Evolutionary conservation across 805 yeast species (phyloP), one percentile per base, ranked within the genome.

Genomic region (Hanseniaspora valbyensis): DNA sequence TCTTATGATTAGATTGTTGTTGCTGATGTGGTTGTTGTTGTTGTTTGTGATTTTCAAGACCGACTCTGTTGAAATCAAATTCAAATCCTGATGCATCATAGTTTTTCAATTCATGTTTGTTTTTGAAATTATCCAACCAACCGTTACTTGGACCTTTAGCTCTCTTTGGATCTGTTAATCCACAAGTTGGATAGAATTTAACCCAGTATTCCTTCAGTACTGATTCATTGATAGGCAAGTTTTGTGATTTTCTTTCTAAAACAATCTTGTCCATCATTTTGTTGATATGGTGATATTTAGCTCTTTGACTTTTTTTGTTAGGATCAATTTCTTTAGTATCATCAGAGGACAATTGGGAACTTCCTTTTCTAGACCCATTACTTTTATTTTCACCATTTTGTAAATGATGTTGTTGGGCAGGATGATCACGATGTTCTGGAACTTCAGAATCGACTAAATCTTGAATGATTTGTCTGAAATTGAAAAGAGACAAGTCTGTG

Each of bases 41-140:
- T n/a, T 18, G 30, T 29, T 42, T 42, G 42, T 4, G 13, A 38
- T 22, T 9, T 22, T 38, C 10, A 12, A 32, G 3, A 24, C 18
- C 30, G 7, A 26, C 26, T 12, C 18, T 40, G 12, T 50, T 50
- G 2, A 50, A 39, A 16, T 18, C 25, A 33, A 48, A 41, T 22
- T 33, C 19, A 18, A 40, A 32, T 19, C 40, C 42, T 10, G 41
- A 24, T 5, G 40, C 25, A 33, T 40, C 49, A 13, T 45, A 45
- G 9, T 13, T 38, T 24, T 50, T 50, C 14, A 75, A 60, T 1
- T 75, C 79, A 57, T 77, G 80, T 44, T 81, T 63, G 55, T 74
- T 77, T 60, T 78, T 78, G 61, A 78, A 78, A 57, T 75, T 80
- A 12, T 75, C 66, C 39, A 78, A 61, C 83, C 83, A 78, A 8